A percentile compares a stretch with the other conserved stretches of the same genome.
Conservation (phyloP, 2,329 filamentous ascomycete species). For the Dothideomycetes sp. region DNA sequence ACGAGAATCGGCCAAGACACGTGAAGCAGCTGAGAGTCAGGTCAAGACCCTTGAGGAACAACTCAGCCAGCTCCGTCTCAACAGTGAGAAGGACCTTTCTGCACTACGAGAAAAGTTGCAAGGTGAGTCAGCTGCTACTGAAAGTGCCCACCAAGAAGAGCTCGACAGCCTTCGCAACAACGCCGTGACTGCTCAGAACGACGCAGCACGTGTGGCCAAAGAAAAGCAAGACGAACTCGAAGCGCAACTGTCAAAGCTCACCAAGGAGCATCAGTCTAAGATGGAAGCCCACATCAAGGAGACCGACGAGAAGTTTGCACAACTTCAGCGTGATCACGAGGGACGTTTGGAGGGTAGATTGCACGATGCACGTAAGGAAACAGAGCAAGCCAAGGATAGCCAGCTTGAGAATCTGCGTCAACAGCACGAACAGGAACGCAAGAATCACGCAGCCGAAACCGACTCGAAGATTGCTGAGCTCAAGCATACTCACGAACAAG, state of each 20-base stretch:
- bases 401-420: not conserved
- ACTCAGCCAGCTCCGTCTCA: conserved; percentile 3
- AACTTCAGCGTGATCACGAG: conserved; percentile 2
- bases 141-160: not conserved
- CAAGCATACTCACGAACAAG: conserved; percentile 3
- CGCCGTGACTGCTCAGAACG: not conserved
- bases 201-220: not conserved
- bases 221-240: conserved; percentile 3
- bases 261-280: not conserved
- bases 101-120: not conserved
- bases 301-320: not conserved
- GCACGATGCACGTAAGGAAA: not conserved
- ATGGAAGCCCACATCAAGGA: not conserved
- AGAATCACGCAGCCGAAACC: not conserved
- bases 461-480: conserved; percentile 3
- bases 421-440: conserved; percentile 3
- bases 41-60: conserved; percentile 5
- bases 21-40: conserved; percentile 7
- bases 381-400: conserved; percentile 1
- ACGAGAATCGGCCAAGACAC: not conserved
- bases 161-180: not conserved
- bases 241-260: conserved; percentile 3
- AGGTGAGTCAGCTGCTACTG: not conserved
- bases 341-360: not conserved
- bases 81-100: not conserved